Conservation (phyloP, 2,329 filamentous ascomycete species). For the Nakataea oryzae region DNA sequence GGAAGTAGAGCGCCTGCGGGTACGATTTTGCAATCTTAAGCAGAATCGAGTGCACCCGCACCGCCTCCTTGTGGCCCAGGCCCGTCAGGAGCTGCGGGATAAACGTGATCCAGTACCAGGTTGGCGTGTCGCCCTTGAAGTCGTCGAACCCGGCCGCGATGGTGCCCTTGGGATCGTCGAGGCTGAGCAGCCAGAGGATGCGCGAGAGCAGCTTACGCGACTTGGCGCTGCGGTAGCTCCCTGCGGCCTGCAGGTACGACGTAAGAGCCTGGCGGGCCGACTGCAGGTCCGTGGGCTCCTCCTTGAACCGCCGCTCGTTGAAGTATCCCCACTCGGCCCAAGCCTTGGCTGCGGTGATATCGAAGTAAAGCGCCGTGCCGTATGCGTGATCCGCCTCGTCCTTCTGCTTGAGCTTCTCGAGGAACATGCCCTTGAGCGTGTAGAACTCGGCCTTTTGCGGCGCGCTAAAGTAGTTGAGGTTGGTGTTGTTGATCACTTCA, state of each 20-base stretch:
- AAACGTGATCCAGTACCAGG: constrained; percentile 99
- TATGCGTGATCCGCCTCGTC: constrained; percentile 90
- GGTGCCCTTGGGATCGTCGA: constrained; percentile 78
- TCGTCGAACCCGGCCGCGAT: constrained; percentile 84
- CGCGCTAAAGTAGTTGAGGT: constrained; percentile 93
- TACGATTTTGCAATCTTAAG: constrained; percentile 92
- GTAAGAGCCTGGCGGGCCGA: constrained; percentile 86
- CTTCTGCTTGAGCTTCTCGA: constrained; percentile 85
- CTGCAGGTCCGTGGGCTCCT: constrained; percentile 70
- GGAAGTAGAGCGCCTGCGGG: constrained; percentile 92
- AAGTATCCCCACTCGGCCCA: constrained; percentile 99
- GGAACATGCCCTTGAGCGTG: constrained; percentile 98
- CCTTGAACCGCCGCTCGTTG: constrained; percentile 93
- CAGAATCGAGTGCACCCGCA: constrained; percentile 75
- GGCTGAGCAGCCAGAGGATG: constrained; percentile 88
- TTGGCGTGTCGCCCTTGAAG: constrained; percentile 93
- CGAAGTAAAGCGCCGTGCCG: constrained; percentile 89
- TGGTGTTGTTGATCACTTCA: constrained; percentile 99
- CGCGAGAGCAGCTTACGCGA: constrained; percentile 87
- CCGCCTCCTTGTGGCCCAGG: constrained; percentile 82
- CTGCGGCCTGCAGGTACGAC: constrained; percentile 91
- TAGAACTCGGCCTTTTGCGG: constrained; percentile 99
- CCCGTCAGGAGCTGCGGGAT: constrained; percentile 93
- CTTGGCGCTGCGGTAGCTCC: constrained; percentile 94
- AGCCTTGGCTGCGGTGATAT: constrained; percentile 88